Base-by-base conservation (phyloP, 345 rosid genomes). In the Murraya koenigii region DNA sequence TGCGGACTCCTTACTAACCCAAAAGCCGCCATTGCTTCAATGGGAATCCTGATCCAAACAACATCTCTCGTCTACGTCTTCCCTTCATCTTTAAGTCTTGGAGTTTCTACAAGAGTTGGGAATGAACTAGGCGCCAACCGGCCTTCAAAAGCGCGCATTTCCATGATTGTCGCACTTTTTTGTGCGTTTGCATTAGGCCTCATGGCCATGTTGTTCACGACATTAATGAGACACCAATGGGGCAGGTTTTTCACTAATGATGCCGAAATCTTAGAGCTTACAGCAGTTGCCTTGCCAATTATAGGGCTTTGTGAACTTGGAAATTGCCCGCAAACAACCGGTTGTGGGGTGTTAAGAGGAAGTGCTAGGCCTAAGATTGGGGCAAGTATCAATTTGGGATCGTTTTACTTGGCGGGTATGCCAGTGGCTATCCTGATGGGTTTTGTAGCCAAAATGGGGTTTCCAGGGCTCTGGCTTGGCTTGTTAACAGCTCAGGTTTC, bases 31-130 rank as follows among this genome's bases (percentile, higher is more conserved):
- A 84, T 96, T 68, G 91, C 99, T 74, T 96, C 99, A 22, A 96
- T 94, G 98, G 99, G 99, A 33, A 92, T 96, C 63, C 88, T 96
- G 30, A 94, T 96, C 69, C 99, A 96, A 79, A 96, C 97, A 1
- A 96, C 99, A 4, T 83, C 99, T 15, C 82, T 96, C 4, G 88
- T 96, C 78, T 96, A 96, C 68, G 97, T 94, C 15, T 96, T 96
- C 76, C 99, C 99, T 15, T 94, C 99, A 0, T 83, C 99, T 11
- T 86, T 96, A 7, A 92, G 98, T 80, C 90, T 90, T 0, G 99
- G 99, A 28, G 99, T 92, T 47, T 96, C 99, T 5, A 94, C 94
- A 11, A 83, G 99, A 80, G 91, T 94, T 17, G 92, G 99, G 14
- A 94, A 96, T 72, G 97, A 92, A 77, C 91, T 96, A 2, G 99